Conservation (phyloP, 305 asterid genomes). For the Salvia sclarea region DNA sequence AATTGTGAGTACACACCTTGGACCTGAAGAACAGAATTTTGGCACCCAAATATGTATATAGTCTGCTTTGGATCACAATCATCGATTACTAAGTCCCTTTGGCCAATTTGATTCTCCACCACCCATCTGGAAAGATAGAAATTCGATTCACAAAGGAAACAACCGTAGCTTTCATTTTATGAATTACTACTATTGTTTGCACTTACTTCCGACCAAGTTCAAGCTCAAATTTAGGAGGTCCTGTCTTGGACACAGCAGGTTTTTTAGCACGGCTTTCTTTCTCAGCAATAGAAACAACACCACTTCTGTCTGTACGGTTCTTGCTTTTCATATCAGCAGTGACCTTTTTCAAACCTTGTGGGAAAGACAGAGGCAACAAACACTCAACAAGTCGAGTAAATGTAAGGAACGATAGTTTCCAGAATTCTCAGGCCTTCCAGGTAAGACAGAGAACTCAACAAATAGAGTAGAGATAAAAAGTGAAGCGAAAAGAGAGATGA, state of each 20-base stretch:
- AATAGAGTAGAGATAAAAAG: not conserved
- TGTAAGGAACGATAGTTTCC: not conserved
- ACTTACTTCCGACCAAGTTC: slow-evolving; percentile 98
- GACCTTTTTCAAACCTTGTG: slow-evolving; percentile 81
- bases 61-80: slow-evolving; percentile 93
- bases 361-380: not conserved
- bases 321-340: slow-evolving; percentile 91
- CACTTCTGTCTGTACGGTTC: slow-evolving; percentile 77
- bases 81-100: slow-evolving; percentile 63
- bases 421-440: slow-evolving; percentile 59
- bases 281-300: slow-evolving; percentile 57
- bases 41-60: slow-evolving; percentile 84
- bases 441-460: not conserved
- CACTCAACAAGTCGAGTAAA: not conserved
- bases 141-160: slow-evolving; percentile 19
- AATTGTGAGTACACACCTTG: slow-evolving; percentile 54
- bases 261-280: slow-evolving; percentile 49
- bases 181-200: slow-evolving; percentile 5
- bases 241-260: slow-evolving; percentile 54
- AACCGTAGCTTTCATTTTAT: not conserved
- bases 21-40: slow-evolving; percentile 74
- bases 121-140: slow-evolving; percentile 68
- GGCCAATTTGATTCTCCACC: slow-evolving; percentile 88
- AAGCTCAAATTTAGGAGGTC: slow-evolving; percentile 90
- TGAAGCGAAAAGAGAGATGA: slow-evolving; percentile 12